Conservation (phyloP, 148 eudicot genomes). For the Vaccinium myrtillus region DNA sequence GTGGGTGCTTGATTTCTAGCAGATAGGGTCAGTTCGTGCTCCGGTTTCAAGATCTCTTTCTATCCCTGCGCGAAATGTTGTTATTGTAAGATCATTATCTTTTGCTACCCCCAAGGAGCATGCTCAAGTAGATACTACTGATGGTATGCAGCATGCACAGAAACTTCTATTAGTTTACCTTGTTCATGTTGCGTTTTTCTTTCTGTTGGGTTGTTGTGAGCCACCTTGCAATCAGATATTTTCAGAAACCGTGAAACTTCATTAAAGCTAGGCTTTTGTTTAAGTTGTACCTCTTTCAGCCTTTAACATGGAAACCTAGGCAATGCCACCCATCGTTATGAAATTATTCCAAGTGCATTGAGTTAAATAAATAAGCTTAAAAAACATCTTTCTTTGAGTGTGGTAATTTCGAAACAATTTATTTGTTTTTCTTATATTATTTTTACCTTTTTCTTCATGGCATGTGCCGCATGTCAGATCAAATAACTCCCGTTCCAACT, state of each 20-base stretch:
- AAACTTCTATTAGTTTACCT: neutral
- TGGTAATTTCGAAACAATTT: neutral
- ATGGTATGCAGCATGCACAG: constrained; percentile 39
- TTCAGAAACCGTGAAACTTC: neutral
- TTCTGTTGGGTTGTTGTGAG: neutral
- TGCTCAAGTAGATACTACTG: constrained; percentile 34
- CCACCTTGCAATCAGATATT: constrained; percentile 1
- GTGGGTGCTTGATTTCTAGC: constrained; percentile 24
- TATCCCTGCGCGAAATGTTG: constrained; percentile 63
- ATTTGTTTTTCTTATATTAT: neutral
- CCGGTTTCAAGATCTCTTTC: constrained; percentile 69
- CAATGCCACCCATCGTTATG: neutral
- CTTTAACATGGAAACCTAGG: neutral
- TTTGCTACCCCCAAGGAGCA: constrained; percentile 43
- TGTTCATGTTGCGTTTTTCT: constrained; percentile 21
- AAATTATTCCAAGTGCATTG: neutral
- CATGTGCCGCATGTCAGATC: constrained; percentile 32
- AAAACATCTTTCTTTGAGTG: neutral
- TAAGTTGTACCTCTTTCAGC: neutral
- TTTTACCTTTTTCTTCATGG: constrained; percentile 3
- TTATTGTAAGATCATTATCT: constrained; percentile 73
- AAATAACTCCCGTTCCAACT: constrained; percentile 45
- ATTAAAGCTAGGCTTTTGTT: neutral
- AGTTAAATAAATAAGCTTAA: neutral
- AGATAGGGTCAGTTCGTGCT: constrained; percentile 42